Evolutionary conservation across 352 stramenopile genomes (phyloP), one percentile per base, ranked within the genome.

Genomic region (Globisporangium lucens): DNA sequence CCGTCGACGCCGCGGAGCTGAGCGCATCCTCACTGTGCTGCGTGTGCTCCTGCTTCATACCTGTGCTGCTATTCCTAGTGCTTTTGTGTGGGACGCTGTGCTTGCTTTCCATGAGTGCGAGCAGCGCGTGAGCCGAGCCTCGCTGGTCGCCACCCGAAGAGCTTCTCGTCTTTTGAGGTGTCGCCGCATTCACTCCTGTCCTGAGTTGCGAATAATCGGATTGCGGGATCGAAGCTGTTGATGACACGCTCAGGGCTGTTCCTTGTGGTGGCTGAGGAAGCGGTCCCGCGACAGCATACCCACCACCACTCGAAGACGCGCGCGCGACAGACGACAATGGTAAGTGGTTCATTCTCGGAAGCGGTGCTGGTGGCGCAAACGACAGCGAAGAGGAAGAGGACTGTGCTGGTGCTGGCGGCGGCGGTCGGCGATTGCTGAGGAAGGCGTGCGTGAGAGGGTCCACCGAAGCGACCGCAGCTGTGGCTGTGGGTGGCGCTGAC

Each of bases 51-150:
- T 65, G 41, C 55, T 69, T 52, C 64, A 53, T 59, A 41, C 3
- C 35, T 41, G 8, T 41, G 9, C 8, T 41, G 4, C 1, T 41
- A 41, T 9, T 41, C 35, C 35, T 41, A 13, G 35, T 9, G 35
- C 9, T 12, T n/a, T 17, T 60, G 51, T 24, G 27, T 36, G 20
- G 38, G 49, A 27, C 10, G 15, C 29, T 60, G 27, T 20, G 20
- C 20, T 58, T 68, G 61, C 29, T 53, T 35, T 62, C 56, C 62
- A 62, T 72, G 43, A 72, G 67, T 27, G 62, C 46, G n/a, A 66
- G 61, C 22, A 72, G 49, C 56, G 62, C 67, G 13, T 68, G 52
- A 15, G 47, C 67, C 9, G 67, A 72, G 22, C 61, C 61, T n/a
- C 47, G 56, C 20, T 57, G 17, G 24, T 64, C 57, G 47, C n/a